phyloP scores from a whole-genome alignment of 2,329 filamentous ascomycete species.

The Apiospora hydei region DNA sequence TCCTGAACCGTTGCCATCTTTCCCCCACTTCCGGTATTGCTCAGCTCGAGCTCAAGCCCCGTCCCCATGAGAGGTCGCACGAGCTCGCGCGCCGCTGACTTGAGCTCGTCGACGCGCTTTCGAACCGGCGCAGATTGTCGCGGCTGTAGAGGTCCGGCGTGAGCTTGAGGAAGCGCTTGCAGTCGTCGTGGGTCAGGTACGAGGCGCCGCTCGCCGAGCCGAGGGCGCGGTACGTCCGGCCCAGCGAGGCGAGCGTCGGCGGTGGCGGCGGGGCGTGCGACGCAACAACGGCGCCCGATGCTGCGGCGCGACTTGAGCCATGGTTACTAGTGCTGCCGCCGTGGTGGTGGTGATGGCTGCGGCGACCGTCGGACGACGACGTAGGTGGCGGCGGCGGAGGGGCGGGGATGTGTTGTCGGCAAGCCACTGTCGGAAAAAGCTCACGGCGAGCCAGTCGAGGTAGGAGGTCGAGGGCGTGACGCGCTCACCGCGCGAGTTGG shows the following conservation, averaged over 20 bases:
- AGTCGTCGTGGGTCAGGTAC: constrained; percentile 85
- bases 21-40: constrained; percentile 47
- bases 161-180: constrained; percentile 88
- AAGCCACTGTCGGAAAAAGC: constrained; percentile 90
- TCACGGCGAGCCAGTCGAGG: constrained; percentile 88
- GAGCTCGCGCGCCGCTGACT: constrained; percentile 79
- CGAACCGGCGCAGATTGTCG: constrained; percentile 86
- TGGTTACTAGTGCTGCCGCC: background rate
- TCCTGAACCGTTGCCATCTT: constrained; percentile 25
- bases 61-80: constrained; percentile 88
- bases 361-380: constrained; percentile 24
- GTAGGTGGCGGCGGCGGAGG: constrained; percentile 31
- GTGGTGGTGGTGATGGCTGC: constrained; percentile 20
- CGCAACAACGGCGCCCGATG: constrained; percentile 33
- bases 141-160: constrained; percentile 83
- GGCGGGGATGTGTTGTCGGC: constrained; percentile 86
- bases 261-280: constrained; percentile 42
- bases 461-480: constrained; percentile 82
- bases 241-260: constrained; percentile 65
- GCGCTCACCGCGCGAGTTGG: constrained; percentile 80
- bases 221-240: constrained; percentile 79
- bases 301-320: constrained; percentile 32
- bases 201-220: constrained; percentile 66
- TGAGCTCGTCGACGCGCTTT: constrained; percentile 88
- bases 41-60: constrained; percentile 80